Evolutionary conservation across 805 yeast genomes (phyloP).

Genomic region (Candida suzukii): DNA sequence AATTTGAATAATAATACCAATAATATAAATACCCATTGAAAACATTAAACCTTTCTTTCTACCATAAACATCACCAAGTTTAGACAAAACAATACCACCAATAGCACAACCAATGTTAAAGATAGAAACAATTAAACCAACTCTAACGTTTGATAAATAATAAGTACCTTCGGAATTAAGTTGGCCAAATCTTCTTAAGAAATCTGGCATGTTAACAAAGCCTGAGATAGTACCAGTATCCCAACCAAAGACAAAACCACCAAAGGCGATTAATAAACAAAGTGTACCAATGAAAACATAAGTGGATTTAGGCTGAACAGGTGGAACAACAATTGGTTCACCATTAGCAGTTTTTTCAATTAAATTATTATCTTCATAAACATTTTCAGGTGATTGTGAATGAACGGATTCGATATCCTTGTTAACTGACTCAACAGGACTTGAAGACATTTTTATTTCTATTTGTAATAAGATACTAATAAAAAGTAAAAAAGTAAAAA

Average conservation of each 20-base stretch:
- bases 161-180: slow-evolving; percentile 28
- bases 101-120: slow-evolving; percentile 69
- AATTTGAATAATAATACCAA: slow-evolving; percentile 58
- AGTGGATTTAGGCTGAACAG: slow-evolving; percentile 17
- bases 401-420: slow-evolving; percentile 21
- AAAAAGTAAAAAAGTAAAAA: not conserved
- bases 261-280: slow-evolving; percentile 59
- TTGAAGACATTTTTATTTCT: not conserved
- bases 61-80: slow-evolving; percentile 52
- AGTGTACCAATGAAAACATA: slow-evolving; percentile 23
- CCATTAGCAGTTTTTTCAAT: slow-evolving; percentile 6
- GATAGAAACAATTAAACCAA: slow-evolving; percentile 63
- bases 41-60: slow-evolving; percentile 50
- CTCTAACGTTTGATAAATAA: slow-evolving; percentile 43
- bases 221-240: slow-evolving; percentile 78
- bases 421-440: not conserved
- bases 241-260: slow-evolving; percentile 74
- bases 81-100: slow-evolving; percentile 58
- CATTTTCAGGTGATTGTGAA: slow-evolving; percentile 11
- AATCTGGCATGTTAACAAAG: slow-evolving; percentile 56
- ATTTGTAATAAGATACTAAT: not conserved
- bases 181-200: slow-evolving; percentile 45
- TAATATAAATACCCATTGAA: slow-evolving; percentile 48
- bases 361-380: slow-evolving; percentile 16
- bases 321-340: slow-evolving; percentile 8